phyloP scores from a whole-genome alignment of 2,329 filamentous ascomycete genomes.

The Cladosporium colombiae region DNA sequence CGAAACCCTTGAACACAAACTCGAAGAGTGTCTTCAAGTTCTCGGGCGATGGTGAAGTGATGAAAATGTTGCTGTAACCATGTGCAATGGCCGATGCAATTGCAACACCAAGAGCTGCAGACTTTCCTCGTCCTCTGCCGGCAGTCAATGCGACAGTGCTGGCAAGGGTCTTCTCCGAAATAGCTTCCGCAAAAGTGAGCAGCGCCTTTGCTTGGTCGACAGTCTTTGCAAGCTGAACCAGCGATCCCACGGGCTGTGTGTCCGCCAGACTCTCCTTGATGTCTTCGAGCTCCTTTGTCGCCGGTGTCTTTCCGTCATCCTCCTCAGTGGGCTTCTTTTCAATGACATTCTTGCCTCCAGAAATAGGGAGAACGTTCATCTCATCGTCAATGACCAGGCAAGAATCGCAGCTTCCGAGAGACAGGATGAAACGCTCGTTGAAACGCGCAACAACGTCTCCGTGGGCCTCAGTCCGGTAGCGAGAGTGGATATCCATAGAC shows the following conservation, averaged over 20 bases:
- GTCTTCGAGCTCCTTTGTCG: conserved; percentile 73
- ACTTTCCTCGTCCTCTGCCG: conserved; percentile 93
- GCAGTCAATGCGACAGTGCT: conserved; percentile 94
- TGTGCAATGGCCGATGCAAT: conserved; percentile 92
- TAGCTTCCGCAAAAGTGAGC: conserved; percentile 94
- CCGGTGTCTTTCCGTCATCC: conserved; percentile 68
- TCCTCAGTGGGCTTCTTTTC: conserved; percentile 77
- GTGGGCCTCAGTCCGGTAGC: conserved; percentile 95
- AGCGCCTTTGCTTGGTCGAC: conserved; percentile 95
- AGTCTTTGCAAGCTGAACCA: conserved; percentile 83
- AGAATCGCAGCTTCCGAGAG: conserved; percentile 88
- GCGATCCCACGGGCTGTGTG: conserved; percentile 78
- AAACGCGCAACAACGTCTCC: conserved; percentile 92
- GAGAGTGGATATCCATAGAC: conserved; percentile 95
- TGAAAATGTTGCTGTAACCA: conserved; percentile 99
- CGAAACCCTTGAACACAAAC: conserved; percentile 97
- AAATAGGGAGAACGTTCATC: conserved; percentile 94
- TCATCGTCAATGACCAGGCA: conserved; percentile 98
- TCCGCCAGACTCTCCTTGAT: conserved; percentile 88
- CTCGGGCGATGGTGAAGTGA: conserved; percentile 95
- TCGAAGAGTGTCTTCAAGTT: conserved; percentile 98
- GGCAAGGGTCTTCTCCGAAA: conserved; percentile 90
- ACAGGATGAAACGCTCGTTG: conserved; percentile 96
- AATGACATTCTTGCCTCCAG: conserved; percentile 87
- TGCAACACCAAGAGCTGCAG: conserved; percentile 89